These are phyloP conservation scores for Wickerhamomyces kurtzmanii DNA, from an alignment of 805 yeast genomes.

Conservation along the genomic window DNA sequence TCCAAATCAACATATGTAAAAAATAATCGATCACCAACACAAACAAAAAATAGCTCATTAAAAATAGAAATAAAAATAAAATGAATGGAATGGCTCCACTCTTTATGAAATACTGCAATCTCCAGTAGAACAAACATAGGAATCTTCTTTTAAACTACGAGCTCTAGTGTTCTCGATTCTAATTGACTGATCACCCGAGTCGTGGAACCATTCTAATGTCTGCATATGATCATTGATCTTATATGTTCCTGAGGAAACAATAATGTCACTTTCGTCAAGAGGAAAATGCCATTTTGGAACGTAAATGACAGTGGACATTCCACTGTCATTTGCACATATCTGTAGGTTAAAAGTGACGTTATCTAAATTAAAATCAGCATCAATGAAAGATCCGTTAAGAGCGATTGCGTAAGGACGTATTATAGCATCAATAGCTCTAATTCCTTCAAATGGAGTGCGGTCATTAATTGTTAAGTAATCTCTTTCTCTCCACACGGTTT, in stretches of 20 bases:
- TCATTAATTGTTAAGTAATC: background rate
- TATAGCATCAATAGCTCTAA: slow-evolving; percentile 66
- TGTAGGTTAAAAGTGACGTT: slow-evolving; percentile 36
- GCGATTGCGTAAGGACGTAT: slow-evolving; percentile 69
- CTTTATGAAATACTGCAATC: no score
- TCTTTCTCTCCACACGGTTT: background rate
- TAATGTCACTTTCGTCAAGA: slow-evolving; percentile 34
- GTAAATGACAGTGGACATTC: slow-evolving; percentile 28
- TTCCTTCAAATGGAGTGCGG: slow-evolving; percentile 34
- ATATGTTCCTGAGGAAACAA: slow-evolving; percentile 46
- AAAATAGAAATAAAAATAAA: no score
- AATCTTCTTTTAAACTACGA: no score
- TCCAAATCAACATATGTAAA: no score
- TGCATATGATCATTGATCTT: slow-evolving; percentile 41
- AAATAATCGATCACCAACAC: no score
- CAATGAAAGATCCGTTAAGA: slow-evolving; percentile 45
- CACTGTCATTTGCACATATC: slow-evolving; percentile 23
- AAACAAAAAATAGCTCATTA: no score
- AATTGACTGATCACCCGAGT: slow-evolving; percentile 26
- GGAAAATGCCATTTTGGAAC: slow-evolving; percentile 70
- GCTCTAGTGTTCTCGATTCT: slow-evolving; percentile 9
- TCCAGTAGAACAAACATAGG: no score
- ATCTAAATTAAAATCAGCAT: slow-evolving; percentile 50
- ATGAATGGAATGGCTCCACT: no score
- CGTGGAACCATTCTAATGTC: slow-evolving; percentile 66